Percentiles rank a stretch among this genome's conserved stretches.
Evolutionary conservation across 805 yeast genomes (phyloP).

Genomic region (Nakazawaea peltata): DNA sequence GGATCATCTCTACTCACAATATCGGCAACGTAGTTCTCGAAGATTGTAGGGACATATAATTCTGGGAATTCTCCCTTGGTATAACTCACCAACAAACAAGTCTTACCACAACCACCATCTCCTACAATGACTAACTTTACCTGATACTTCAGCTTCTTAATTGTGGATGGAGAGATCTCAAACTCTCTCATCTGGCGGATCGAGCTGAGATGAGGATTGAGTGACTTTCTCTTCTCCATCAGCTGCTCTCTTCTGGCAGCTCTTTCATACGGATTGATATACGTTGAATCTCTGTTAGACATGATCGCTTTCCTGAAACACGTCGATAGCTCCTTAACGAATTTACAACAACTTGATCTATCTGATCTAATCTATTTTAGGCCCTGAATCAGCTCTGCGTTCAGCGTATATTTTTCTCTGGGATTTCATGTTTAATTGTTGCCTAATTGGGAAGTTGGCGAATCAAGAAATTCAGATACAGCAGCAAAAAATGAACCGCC

Average conservation of each 20-base stretch:
- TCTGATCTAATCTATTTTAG: not conserved
- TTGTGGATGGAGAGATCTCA: conserved; percentile 1
- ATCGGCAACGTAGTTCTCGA: conserved; percentile 66
- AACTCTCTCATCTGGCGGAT: conserved; percentile 1
- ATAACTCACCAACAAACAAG: conserved; percentile 53
- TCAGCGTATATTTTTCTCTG: not conserved
- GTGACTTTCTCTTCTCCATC: not conserved
- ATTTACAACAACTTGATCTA: no score
- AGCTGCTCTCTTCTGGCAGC: conserved; percentile 6
- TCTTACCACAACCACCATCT: conserved; percentile 89
- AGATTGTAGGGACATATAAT: conserved; percentile 73
- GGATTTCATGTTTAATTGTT: not conserved
- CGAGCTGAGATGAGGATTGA: conserved; percentile 3
- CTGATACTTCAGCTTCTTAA: conserved; percentile 12
- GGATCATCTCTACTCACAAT: conserved; percentile 37
- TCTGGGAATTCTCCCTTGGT: conserved; percentile 65
- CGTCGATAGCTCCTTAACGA: no score
- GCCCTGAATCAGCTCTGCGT: no score
- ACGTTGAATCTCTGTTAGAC: not conserved
- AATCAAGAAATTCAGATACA: no score
- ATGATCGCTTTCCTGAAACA: no score
- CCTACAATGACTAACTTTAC: conserved; percentile 64
- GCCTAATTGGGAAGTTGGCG: not conserved
- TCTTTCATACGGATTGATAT: conserved; percentile 7
- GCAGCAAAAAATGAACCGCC: no score